Percentiles rank a stretch among this genome's conserved stretches.
phyloP scores from a whole-genome alignment of 2,329 filamentous ascomycete species.

The Penicillium sp. region DNA sequence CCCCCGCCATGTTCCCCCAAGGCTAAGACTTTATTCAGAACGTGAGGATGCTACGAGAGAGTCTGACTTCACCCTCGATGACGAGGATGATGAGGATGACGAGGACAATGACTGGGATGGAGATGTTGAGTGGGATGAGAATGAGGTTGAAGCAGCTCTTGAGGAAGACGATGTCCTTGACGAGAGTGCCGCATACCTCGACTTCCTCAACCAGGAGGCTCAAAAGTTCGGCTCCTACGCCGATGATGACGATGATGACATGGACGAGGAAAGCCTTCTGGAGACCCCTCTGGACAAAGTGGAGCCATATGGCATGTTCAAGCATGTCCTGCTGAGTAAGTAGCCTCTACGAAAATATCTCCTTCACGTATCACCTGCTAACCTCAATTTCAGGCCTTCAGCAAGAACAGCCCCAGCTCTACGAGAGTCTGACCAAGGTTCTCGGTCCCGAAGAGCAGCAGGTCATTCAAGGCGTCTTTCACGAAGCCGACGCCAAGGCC shows the following conservation, averaged over 20 bases:
- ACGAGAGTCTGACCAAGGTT: constrained; percentile 67
- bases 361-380: constrained; percentile 21
- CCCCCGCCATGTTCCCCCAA: constrained; percentile 12
- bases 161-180: constrained; percentile 63
- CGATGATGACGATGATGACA: constrained; percentile 71
- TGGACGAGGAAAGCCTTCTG: constrained; percentile 83
- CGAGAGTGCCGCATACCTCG: constrained; percentile 86
- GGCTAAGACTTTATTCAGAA: constrained; percentile 43
- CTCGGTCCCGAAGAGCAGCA: constrained; percentile 72
- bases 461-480: constrained; percentile 68
- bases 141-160: constrained; percentile 52
- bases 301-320: constrained; percentile 87
- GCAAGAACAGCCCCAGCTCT: constrained; percentile 82
- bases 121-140: constrained; percentile 61
- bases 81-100: constrained; percentile 64
- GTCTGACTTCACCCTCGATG: constrained; percentile 69
- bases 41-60: constrained; percentile 86
- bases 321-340: constrained; percentile 71
- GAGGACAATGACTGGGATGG: constrained; percentile 77
- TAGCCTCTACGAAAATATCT: constrained; percentile 18
- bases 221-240: constrained; percentile 69
- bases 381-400: constrained; percentile 58
- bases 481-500: constrained; percentile 56
- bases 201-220: constrained; percentile 90
- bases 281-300: constrained; percentile 93